Percentiles rank a stretch among this genome's conserved stretches.
These are phyloP conservation scores for Colletotrichum cordylinicola DNA, from an alignment of 2,329 filamentous ascomycete species.

Conservation along the genomic window DNA sequence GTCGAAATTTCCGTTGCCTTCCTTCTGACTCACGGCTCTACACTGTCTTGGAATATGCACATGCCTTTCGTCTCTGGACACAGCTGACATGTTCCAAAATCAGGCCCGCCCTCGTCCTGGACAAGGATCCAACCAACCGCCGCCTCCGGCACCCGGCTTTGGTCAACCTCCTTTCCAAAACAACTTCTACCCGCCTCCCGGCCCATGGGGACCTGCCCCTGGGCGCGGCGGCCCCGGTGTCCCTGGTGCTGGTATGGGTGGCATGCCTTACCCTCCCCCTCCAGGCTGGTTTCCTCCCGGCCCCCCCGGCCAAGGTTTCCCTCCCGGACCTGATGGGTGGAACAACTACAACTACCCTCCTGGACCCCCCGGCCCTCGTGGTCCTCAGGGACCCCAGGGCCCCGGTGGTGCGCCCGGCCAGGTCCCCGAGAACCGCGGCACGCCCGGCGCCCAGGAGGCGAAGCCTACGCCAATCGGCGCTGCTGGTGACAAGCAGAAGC, in stretches of 20 bases:
- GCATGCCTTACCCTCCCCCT: slow-evolving; percentile 79
- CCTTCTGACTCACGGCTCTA: slow-evolving; percentile 78
- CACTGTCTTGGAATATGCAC: background rate
- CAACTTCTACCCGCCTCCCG: slow-evolving; percentile 58
- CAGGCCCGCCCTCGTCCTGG: slow-evolving; percentile 47
- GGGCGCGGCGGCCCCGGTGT: slow-evolving; percentile 41
- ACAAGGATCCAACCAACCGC: slow-evolving; percentile 35
- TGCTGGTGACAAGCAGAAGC: slow-evolving; percentile 52
- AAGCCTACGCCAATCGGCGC: slow-evolving; percentile 61
- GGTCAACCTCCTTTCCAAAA: slow-evolving; percentile 50
- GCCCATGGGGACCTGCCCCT: slow-evolving; percentile 59
- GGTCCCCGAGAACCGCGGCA: slow-evolving; percentile 22
- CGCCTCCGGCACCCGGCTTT: slow-evolving; percentile 42
- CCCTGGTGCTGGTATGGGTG: slow-evolving; percentile 61
- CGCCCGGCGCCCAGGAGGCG: slow-evolving; percentile 35
- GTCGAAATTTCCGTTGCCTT: slow-evolving; percentile 99
- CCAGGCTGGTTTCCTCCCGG: slow-evolving; percentile 78
- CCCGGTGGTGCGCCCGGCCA: slow-evolving; percentile 31
- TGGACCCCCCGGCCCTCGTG: slow-evolving; percentile 63
- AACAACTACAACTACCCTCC: slow-evolving; percentile 56
- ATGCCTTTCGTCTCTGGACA: background rate
- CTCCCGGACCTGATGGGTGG: slow-evolving; percentile 57
- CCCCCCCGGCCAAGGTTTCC: slow-evolving; percentile 73
- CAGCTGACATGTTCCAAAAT: slow-evolving; percentile 30
- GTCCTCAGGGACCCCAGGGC: slow-evolving; percentile 50